Evolutionary conservation across 2,329 filamentous ascomycete genomes (phyloP).

Genomic region (Emmonsiellopsis sp.): DNA sequence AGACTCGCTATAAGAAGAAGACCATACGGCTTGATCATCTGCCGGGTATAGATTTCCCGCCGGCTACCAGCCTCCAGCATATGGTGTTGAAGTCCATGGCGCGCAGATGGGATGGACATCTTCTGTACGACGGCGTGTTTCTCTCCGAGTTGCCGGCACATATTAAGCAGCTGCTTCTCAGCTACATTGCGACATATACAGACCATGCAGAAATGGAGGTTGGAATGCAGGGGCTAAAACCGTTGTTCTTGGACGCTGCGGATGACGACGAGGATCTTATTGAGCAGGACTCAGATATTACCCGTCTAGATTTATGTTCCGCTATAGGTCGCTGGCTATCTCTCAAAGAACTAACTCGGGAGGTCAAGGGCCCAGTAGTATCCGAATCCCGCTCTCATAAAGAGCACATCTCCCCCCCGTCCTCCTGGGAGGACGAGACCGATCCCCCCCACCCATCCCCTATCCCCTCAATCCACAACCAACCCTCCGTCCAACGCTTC

Average conservation of each 20-base stretch:
- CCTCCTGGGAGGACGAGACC: slow-evolving; percentile 33
- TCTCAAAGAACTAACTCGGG: slow-evolving; percentile 39
- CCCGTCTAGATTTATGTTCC: slow-evolving; percentile 44
- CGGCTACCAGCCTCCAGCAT: slow-evolving; percentile 40
- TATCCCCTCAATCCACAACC: slow-evolving; percentile 4
- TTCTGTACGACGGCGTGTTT: slow-evolving; percentile 49
- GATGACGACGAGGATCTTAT: slow-evolving; percentile 8
- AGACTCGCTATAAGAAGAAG: slow-evolving; percentile 12
- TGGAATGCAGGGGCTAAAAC: slow-evolving; percentile 37
- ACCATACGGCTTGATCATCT: slow-evolving; percentile 29
- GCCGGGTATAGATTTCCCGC: slow-evolving; percentile 31
- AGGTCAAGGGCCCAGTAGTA: slow-evolving; percentile 25
- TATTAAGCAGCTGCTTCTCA: slow-evolving; percentile 46
- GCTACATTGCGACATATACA: slow-evolving; percentile 47
- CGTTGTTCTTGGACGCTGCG: slow-evolving; percentile 35
- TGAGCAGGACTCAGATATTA: slow-evolving; percentile 34
- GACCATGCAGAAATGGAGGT: slow-evolving; percentile 31
- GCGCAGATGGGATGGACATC: slow-evolving; percentile 47
- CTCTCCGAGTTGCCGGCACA: slow-evolving; percentile 43
- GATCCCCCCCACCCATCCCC: slow-evolving; percentile 4
- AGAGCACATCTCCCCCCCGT: slow-evolving; percentile 16
- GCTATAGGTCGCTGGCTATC: slow-evolving; percentile 42
- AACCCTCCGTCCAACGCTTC: slow-evolving; percentile 33
- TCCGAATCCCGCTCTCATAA: background rate
- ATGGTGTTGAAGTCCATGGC: slow-evolving; percentile 46